Evolutionary conservation across 345 rosid genomes (phyloP).

Genomic region (Arabidopsis thaliana): DNA sequence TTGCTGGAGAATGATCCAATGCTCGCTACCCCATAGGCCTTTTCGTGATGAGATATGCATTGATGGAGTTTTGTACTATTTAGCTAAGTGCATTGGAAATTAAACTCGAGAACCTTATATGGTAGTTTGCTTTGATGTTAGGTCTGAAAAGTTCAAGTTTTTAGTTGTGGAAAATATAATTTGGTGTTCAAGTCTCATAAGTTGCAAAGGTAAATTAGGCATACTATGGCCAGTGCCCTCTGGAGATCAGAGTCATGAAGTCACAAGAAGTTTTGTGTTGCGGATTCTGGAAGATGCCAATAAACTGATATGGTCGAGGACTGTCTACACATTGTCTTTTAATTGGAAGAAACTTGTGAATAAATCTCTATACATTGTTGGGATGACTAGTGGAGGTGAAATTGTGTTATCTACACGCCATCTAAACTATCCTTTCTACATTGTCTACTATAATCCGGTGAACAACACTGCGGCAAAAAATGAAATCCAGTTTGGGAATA

Average conservation of each 20-base stretch:
- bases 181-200: neutral
- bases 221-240: neutral
- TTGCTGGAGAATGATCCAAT: neutral
- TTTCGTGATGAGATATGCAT: neutral
- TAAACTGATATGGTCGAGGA: neutral
- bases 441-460: neutral
- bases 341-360: neutral
- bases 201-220: neutral
- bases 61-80: neutral
- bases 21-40: neutral
- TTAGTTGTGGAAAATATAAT: neutral
- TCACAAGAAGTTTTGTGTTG: neutral
- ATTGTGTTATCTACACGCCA: neutral
- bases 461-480: slow-evolving; percentile 58
- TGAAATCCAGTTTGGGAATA: neutral
- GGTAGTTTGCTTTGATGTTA: neutral
- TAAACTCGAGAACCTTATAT: neutral
- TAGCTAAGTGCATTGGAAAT: neutral
- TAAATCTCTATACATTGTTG: neutral
- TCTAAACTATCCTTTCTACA: neutral
- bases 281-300: neutral
- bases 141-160: neutral
- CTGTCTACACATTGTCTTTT: neutral
- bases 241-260: no score
- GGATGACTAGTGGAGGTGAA: neutral